phyloP scores from a whole-genome alignment of 345 rosid species.

The Acer saccharum region DNA sequence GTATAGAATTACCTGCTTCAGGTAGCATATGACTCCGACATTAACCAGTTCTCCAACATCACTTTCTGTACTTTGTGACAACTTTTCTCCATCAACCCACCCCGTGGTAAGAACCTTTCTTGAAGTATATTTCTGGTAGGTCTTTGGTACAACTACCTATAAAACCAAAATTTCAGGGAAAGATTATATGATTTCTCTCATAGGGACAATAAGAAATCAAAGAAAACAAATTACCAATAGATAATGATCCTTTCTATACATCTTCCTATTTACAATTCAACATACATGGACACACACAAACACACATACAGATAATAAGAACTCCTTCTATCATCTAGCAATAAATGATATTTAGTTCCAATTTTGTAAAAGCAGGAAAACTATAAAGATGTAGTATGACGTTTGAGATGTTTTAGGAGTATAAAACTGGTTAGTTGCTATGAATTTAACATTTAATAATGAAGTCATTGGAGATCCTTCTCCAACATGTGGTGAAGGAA shows the following conservation, averaged over 20 bases:
- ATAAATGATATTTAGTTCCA: background rate
- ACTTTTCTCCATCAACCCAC: constrained; percentile 92
- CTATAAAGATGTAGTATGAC: background rate
- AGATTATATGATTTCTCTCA: background rate
- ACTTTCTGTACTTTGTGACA: constrained; percentile 94
- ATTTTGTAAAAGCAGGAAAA: background rate
- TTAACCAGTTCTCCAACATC: constrained; percentile 94
- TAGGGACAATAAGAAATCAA: background rate
- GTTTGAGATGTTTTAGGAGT: background rate
- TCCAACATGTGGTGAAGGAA: background rate
- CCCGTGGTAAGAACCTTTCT: constrained; percentile 93
- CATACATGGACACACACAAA: background rate
- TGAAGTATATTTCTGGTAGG: constrained; percentile 77
- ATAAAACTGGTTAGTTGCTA: background rate
- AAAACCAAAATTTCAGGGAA: constrained; percentile 19
- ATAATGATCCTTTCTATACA: background rate
- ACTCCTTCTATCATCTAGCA: background rate
- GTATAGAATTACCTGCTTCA: constrained; percentile 72
- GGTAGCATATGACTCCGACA: constrained; percentile 96
- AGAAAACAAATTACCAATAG: background rate
- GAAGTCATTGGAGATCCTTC: background rate
- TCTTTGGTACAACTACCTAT: constrained; percentile 88
- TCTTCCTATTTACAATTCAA: background rate
- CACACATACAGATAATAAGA: background rate
- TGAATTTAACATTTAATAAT: background rate